These are phyloP conservation scores for Acacia confusa DNA, from an alignment of 306 rosid genomes.

Conservation along the genomic window DNA sequence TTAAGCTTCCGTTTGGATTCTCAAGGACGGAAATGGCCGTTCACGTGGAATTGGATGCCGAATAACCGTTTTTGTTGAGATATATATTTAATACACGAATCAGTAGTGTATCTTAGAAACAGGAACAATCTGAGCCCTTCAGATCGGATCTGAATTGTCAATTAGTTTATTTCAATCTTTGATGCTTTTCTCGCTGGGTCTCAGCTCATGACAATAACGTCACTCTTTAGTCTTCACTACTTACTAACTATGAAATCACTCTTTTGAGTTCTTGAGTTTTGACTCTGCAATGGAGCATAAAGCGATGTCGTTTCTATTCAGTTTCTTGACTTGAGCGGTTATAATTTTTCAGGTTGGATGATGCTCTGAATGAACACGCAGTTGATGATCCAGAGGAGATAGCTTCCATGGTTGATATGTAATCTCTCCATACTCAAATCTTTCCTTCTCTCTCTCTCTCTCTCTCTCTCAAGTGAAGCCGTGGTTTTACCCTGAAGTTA, in stretches of 20 bases:
- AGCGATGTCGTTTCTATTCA: conserved; percentile 27
- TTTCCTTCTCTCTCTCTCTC: background rate
- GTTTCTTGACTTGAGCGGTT: background rate
- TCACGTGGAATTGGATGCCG: background rate
- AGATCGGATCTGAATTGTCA: conserved; percentile 40
- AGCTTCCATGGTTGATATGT: conserved; percentile 84
- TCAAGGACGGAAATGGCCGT: background rate
- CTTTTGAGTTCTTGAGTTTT: background rate
- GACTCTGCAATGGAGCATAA: background rate
- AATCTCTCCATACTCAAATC: conserved; percentile 20
- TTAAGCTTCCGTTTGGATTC: conserved; percentile 5
- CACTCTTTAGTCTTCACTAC: background rate
- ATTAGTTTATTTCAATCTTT: background rate
- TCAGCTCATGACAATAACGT: background rate
- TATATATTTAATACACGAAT: background rate
- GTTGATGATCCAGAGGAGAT: conserved; percentile 88
- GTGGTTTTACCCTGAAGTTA: no score
- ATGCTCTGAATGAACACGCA: conserved; percentile 61
- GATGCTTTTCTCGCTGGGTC: background rate
- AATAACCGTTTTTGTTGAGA: background rate
- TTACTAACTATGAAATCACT: background rate
- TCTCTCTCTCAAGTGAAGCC: no score
- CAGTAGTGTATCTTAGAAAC: background rate
- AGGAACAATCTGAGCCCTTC: conserved; percentile 21
- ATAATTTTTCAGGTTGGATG: conserved; percentile 47